phyloP scores from a whole-genome alignment of 805 yeast genomes.

The Monosporozyma siamensis region DNA sequence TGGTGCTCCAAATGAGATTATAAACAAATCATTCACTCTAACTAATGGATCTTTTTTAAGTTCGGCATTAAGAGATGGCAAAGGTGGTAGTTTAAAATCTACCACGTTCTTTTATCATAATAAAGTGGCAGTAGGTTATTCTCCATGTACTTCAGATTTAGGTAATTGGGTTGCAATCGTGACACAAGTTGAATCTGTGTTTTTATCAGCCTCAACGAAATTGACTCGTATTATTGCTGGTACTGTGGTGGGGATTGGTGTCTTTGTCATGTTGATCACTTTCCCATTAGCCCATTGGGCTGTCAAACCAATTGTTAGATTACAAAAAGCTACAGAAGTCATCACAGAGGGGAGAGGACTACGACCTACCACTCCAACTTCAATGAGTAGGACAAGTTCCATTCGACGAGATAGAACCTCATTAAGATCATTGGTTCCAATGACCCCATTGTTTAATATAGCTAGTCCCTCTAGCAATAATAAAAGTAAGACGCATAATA shows the following conservation, averaged over 20 bases:
- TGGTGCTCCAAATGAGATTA: slow-evolving; percentile 11
- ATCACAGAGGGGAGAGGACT: slow-evolving; percentile 36
- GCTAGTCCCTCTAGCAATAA: not conserved
- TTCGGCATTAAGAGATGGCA: slow-evolving; percentile 30
- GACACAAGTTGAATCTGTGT: slow-evolving; percentile 49
- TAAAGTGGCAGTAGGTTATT: slow-evolving; percentile 48
- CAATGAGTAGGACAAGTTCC: slow-evolving; percentile 18
- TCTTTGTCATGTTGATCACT: slow-evolving; percentile 61
- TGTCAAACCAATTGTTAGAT: slow-evolving; percentile 68
- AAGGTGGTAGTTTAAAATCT: slow-evolving; percentile 36
- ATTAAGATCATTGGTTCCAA: slow-evolving; percentile 3
- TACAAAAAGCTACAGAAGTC: slow-evolving; percentile 72
- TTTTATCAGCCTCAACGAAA: slow-evolving; percentile 53
- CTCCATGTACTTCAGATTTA: slow-evolving; percentile 36
- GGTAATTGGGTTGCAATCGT: slow-evolving; percentile 67
- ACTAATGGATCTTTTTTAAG: slow-evolving; percentile 28
- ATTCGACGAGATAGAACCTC: slow-evolving; percentile 7
- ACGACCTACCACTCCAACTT: slow-evolving; percentile 19
- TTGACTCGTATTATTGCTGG: slow-evolving; percentile 65
- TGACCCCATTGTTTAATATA: slow-evolving; percentile 1
- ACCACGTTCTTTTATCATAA: slow-evolving; percentile 31
- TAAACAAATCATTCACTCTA: slow-evolving; percentile 21
- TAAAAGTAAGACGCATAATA: not conserved
- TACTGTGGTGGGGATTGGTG: slow-evolving; percentile 71
- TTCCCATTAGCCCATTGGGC: slow-evolving; percentile 79